A percentile compares a stretch with the other conserved stretches of the same genome.
These are phyloP conservation scores for Claviceps lovelessii DNA, from an alignment of 2,329 filamentous ascomycete genomes.

Conservation along the genomic window DNA sequence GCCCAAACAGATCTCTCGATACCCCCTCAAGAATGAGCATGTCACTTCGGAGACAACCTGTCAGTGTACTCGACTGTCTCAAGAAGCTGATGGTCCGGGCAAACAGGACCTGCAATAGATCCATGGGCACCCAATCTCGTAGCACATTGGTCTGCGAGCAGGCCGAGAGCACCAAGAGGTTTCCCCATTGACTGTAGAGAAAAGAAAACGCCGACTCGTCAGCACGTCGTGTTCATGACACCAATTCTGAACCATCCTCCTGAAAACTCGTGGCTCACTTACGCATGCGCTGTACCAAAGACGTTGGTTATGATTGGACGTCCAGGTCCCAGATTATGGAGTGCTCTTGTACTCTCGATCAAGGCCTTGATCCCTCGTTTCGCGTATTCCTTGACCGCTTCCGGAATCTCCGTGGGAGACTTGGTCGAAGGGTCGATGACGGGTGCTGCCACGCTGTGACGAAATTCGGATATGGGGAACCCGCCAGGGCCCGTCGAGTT, in stretches of 20 bases:
- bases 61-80: conserved; percentile 51
- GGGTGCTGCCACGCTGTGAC: conserved; percentile 22
- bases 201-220: not conserved
- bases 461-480: conserved; percentile 20
- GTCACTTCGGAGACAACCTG: conserved; percentile 61
- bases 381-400: conserved; percentile 39
- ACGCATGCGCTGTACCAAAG: conserved; percentile 92
- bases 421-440: conserved; percentile 23
- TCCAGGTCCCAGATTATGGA: conserved; percentile 47
- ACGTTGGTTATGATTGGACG: conserved; percentile 86
- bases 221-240: not conserved
- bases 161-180: conserved; percentile 78
- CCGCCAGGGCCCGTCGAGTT: conserved; percentile 21
- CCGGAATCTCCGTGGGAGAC: conserved; percentile 25
- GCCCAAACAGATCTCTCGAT: conserved; percentile 28
- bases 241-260: too few relatives aligned
- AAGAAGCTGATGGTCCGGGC: conserved; percentile 65
- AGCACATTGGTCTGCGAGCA: conserved; percentile 57
- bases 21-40: conserved; percentile 54
- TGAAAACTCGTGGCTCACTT: conserved; percentile 31
- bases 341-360: conserved; percentile 72
- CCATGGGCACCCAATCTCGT: conserved; percentile 38
- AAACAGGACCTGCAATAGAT: conserved; percentile 46
- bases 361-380: conserved; percentile 56
- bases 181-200: conserved; percentile 73